Percentiles rank a stretch among this genome's conserved stretches.
These are phyloP conservation scores for Serendipita sp. DNA, from an alignment of 768 basidiomycete species.

Conservation along the genomic window DNA sequence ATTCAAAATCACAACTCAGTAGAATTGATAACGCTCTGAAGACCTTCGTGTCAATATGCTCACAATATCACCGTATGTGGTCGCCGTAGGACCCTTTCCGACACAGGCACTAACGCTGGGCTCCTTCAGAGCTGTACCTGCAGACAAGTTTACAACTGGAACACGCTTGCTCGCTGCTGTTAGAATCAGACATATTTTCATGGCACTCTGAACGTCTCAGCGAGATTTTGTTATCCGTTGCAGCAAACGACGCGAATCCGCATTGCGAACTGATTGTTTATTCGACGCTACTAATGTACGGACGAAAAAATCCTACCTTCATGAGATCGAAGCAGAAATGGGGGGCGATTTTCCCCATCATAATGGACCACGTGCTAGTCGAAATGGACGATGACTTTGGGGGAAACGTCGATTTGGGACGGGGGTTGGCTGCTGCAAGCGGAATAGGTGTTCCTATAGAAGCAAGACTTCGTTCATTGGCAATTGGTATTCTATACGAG, in stretches of 20 bases:
- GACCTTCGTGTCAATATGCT: conserved; percentile 61
- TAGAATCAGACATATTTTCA: conserved; percentile 72
- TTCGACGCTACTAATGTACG: conserved; percentile 58
- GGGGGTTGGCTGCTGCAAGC: conserved; percentile 24
- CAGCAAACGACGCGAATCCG: conserved; percentile 59
- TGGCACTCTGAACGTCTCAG: conserved; percentile 90
- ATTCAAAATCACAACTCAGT: conserved; percentile 45
- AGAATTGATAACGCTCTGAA: conserved; percentile 63
- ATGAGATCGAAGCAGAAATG: conserved; percentile 71
- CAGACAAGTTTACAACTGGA: conserved; percentile 70
- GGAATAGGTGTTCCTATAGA: conserved; percentile 53
- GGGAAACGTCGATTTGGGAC: conserved; percentile 38
- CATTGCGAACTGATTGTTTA: conserved; percentile 69
- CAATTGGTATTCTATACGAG: conserved; percentile 71
- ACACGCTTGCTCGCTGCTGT: conserved; percentile 58
- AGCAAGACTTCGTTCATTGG: conserved; percentile 55
- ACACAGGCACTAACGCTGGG: background rate
- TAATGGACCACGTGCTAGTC: conserved; percentile 72
- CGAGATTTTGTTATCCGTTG: conserved; percentile 40
- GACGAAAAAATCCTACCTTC: conserved; percentile 48
- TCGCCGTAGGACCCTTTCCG: background rate
- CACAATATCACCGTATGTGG: conserved; percentile 68
- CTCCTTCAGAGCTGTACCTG: conserved; percentile 58
- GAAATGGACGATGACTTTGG: conserved; percentile 63
- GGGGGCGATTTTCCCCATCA: conserved; percentile 59